These are phyloP conservation scores for Tylopilus subfusipes DNA, from an alignment of 768 basidiomycete species.

Conservation along the genomic window DNA sequence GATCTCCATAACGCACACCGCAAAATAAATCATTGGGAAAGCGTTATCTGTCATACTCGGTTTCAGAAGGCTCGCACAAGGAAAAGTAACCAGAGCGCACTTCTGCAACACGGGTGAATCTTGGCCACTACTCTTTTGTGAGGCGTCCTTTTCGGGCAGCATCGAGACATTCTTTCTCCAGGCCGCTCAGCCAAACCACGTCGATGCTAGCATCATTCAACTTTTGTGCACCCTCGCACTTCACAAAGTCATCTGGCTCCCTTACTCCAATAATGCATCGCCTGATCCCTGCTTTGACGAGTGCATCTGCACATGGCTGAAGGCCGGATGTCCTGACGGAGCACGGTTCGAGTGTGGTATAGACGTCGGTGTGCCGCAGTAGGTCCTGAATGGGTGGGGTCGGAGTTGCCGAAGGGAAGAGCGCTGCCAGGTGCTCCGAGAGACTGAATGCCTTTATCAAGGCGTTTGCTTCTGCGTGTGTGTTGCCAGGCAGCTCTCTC, in stretches of 20 bases:
- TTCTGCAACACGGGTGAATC: not conserved
- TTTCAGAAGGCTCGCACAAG: not conserved
- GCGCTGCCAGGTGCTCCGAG: slow-evolving; percentile 41
- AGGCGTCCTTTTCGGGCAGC: slow-evolving; percentile 66
- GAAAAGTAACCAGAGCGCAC: slow-evolving; percentile 2
- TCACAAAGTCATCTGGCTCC: slow-evolving; percentile 93
- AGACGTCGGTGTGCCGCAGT: slow-evolving; percentile 66
- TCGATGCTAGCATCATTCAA: slow-evolving; percentile 69
- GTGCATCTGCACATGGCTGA: slow-evolving; percentile 78
- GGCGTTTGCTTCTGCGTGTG: slow-evolving; percentile 96
- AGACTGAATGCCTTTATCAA: slow-evolving; percentile 63
- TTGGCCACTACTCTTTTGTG: not conserved
- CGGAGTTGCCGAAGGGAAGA: slow-evolving; percentile 37
- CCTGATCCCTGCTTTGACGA: slow-evolving; percentile 65
- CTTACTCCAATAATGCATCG: slow-evolving; percentile 85
- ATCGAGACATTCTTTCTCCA: slow-evolving; percentile 77
- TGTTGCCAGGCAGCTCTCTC: slow-evolving; percentile 88
- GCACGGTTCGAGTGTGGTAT: slow-evolving; percentile 97
- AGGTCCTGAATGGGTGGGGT: slow-evolving; percentile 40
- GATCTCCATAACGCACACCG: not conserved
- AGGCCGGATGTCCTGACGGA: slow-evolving; percentile 86
- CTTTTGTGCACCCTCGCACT: slow-evolving; percentile 81
- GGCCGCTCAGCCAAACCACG: slow-evolving; percentile 67
- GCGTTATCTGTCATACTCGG: slow-evolving; percentile 5
- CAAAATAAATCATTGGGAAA: too few relatives aligned